Percentiles rank a stretch among this genome's conserved stretches.
These are phyloP conservation scores for Colletotrichum sp. DNA, from an alignment of 2,329 filamentous ascomycete species.

Conservation along the genomic window DNA sequence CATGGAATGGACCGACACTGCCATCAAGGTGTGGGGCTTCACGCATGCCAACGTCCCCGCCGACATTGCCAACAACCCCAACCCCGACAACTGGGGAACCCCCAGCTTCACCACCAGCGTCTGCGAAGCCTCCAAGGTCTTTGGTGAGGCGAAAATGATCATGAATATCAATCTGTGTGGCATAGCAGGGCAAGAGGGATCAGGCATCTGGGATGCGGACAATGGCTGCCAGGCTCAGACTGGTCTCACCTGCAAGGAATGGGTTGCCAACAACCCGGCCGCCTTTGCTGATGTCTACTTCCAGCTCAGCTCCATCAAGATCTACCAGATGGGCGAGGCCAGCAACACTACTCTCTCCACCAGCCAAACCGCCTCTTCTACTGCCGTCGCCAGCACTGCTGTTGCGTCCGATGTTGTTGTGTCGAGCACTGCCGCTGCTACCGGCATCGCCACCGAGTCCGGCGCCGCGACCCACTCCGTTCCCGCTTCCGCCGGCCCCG, in stretches of 20 bases:
- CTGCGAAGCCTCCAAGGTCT: slow-evolving; percentile 31
- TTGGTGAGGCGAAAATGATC: slow-evolving; percentile 30
- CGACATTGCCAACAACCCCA: slow-evolving; percentile 44
- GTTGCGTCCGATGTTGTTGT: neutral
- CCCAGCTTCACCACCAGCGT: slow-evolving; percentile 28
- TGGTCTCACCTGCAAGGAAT: slow-evolving; percentile 36
- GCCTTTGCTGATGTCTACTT: slow-evolving; percentile 44
- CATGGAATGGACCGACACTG: slow-evolving; percentile 64
- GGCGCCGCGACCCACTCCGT: neutral
- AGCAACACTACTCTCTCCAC: neutral
- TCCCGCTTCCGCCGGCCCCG: neutral
- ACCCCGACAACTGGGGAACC: slow-evolving; percentile 28
- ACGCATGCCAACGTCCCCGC: slow-evolving; percentile 57
- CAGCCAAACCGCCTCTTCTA: neutral
- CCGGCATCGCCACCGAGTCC: neutral
- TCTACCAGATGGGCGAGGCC: slow-evolving; percentile 29
- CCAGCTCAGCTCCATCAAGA: slow-evolving; percentile 47
- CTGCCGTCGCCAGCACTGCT: neutral
- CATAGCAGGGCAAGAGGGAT: slow-evolving; percentile 47
- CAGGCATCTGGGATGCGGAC: slow-evolving; percentile 35
- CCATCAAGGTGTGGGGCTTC: slow-evolving; percentile 72
- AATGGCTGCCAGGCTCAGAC: slow-evolving; percentile 27
- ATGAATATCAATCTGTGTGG: slow-evolving; percentile 67
- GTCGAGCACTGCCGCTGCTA: neutral
- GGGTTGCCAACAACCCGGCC: slow-evolving; percentile 38